Percentiles rank a stretch among this genome's conserved stretches.
These are phyloP conservation scores for Oryza longistaminata DNA, from an alignment of 176 grass and related monocot genomes.

Conservation along the genomic window DNA sequence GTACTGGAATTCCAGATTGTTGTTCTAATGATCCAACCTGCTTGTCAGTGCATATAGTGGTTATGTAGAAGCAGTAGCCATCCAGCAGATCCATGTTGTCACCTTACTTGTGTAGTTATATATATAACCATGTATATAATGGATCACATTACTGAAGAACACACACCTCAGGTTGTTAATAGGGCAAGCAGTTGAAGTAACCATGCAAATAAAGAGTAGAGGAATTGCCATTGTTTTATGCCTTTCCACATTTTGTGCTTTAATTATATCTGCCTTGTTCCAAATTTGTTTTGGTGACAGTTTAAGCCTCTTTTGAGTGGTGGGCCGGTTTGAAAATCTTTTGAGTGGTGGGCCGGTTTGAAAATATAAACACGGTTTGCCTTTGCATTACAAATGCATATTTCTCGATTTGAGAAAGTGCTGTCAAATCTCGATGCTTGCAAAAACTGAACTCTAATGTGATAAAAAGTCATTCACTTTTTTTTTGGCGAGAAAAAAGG, in stretches of 20 bases:
- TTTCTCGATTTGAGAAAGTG: neutral
- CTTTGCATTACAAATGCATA: neutral
- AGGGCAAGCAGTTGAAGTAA: neutral
- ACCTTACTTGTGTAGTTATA: neutral
- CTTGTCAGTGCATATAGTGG: neutral
- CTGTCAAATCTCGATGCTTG: neutral
- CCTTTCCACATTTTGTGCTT: neutral
- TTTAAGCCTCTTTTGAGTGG: neutral
- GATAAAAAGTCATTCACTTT: neutral
- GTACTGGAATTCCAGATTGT: neutral
- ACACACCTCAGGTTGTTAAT: neutral
- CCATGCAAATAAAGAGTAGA: neutral
- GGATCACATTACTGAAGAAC: neutral
- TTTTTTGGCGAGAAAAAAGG: no score
- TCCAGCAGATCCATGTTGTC: neutral
- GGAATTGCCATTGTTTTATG: neutral
- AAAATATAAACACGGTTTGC: neutral
- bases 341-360: neutral
- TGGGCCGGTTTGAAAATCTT: neutral
- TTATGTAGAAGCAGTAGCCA: neutral
- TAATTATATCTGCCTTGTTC: neutral
- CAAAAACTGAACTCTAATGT: neutral
- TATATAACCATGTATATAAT: constrained; percentile 16
- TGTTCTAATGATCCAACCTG: neutral
- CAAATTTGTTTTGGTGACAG: neutral